These are phyloP conservation scores for Neurospora intermedia DNA, from an alignment of 495 filamentous ascomycete genomes.

Conservation along the genomic window DNA sequence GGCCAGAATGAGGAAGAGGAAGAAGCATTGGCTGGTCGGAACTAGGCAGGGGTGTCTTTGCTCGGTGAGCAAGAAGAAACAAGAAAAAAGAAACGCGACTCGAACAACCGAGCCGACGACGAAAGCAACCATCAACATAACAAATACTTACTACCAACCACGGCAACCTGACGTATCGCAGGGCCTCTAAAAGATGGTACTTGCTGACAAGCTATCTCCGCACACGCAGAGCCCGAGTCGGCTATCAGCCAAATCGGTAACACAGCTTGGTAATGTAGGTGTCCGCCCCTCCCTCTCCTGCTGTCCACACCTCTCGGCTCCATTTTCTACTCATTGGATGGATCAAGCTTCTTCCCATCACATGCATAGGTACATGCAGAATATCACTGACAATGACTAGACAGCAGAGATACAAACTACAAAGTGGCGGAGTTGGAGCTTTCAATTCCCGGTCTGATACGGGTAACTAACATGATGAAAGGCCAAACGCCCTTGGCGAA, in stretches of 20 bases:
- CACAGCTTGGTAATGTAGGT: too few species aligned
- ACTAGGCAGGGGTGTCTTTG: too few species aligned
- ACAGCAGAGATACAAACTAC: background rate
- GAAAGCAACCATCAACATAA: background rate
- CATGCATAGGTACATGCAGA: too few species aligned
- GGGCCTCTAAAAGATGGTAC: background rate
- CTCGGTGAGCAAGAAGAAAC: too few species aligned
- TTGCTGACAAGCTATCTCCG: background rate
- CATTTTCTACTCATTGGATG: background rate
- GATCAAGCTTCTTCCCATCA: background rate
- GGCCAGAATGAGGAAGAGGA: background rate
- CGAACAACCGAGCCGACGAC: background rate
- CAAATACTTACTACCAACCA: background rate
- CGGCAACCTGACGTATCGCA: background rate
- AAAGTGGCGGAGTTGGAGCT: background rate
- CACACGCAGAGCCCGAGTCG: background rate
- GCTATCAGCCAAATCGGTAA: background rate
- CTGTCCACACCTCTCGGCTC: background rate
- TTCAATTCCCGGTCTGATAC: background rate
- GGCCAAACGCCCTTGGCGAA: background rate
- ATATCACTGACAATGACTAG: background rate
- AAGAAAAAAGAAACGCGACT: background rate
- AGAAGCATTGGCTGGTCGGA: background rate
- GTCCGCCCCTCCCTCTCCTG: background rate
- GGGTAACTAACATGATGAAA: too few species aligned